Evolutionary conservation across 2,329 filamentous ascomycete genomes (phyloP), one percentile per base, ranked within the genome.

Genomic region (Calycina marina): DNA sequence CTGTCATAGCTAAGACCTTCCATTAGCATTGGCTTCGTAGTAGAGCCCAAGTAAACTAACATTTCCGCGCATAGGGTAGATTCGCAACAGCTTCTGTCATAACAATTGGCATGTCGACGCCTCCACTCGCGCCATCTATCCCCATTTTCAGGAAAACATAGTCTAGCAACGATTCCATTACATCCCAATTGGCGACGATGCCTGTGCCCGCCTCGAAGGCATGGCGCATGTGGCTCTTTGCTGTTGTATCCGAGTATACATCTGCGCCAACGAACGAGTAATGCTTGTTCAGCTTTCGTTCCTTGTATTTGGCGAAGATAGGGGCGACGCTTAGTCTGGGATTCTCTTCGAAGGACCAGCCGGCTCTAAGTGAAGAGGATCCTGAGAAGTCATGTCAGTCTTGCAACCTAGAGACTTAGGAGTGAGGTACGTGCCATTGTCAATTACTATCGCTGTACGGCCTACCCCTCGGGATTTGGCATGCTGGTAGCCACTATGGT

Each of bases 1-100:
- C 90, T 26, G 82, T 93, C 88, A 96, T 96, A 45, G 82, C 84
- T 93, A 43, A 32, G 36, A 33, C 25, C 13, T 28, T 32, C 36
- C 15, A 51, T 60, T 42, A 57, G 44, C 32, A 16, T 9, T 36
- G 42, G 14, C 45, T 3, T 12, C 3, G n/a, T 11, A 8, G 4
- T 5, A 16, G 14, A n/a, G 18, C 8, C 6, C 14, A 15, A 9
- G 16, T 22, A 12, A 25, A 63, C 77, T 42, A 59, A 92, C 84
- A 88, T 60, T 82, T 88, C 44, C 86, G 67, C 28, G 85, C 78
- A 52, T 98, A 98, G 9, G 72, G 74, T 38, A 93, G 56, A 55
- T 96, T 96, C 16, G 86, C 90, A 36, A 96, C 75, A 0, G 90
- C 77, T 57, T 98, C 90, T 0, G 90, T 98, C 77, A 98, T 85